phyloP scores from a whole-genome alignment of 345 rosid genomes.

The Pistacia atlantica region DNA sequence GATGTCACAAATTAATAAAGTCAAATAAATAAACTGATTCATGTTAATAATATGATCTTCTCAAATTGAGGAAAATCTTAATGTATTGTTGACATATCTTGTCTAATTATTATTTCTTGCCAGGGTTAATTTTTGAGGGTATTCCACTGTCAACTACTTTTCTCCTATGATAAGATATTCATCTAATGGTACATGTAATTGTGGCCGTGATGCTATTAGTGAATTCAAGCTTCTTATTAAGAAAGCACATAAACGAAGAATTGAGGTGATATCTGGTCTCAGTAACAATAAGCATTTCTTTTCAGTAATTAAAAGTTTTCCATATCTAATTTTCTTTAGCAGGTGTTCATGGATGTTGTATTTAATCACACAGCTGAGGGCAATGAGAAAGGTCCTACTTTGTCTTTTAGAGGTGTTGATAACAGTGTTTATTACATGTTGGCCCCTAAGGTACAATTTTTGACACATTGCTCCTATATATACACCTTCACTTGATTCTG shows the following conservation, averaged over 20 bases:
- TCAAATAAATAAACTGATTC: neutral
- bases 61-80: neutral
- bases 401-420: slow-evolving; percentile 92
- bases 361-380: slow-evolving; percentile 99
- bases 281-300: slow-evolving; percentile 10
- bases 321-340: slow-evolving; percentile 33
- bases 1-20: neutral
- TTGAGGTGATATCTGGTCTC: slow-evolving; percentile 64
- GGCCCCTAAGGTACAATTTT: slow-evolving; percentile 83
- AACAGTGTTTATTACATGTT: slow-evolving; percentile 94
- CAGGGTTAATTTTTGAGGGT: slow-evolving; percentile 99
- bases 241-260: slow-evolving; percentile 95
- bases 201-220: slow-evolving; percentile 72
- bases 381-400: slow-evolving; percentile 83
- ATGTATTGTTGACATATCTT: slow-evolving; percentile 14
- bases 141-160: slow-evolving; percentile 84
- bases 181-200: slow-evolving; percentile 54
- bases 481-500: neutral
- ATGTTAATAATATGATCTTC: slow-evolving; percentile 4
- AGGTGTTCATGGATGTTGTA: slow-evolving; percentile 96
- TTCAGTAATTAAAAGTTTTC: slow-evolving; percentile 17
- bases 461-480: slow-evolving; percentile 4
- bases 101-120: slow-evolving; percentile 27
- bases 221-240: slow-evolving; percentile 84
- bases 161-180: slow-evolving; percentile 96